Base-by-base conservation (phyloP, 2,329 filamentous ascomycete genomes). In the Fusarium annulatum region DNA sequence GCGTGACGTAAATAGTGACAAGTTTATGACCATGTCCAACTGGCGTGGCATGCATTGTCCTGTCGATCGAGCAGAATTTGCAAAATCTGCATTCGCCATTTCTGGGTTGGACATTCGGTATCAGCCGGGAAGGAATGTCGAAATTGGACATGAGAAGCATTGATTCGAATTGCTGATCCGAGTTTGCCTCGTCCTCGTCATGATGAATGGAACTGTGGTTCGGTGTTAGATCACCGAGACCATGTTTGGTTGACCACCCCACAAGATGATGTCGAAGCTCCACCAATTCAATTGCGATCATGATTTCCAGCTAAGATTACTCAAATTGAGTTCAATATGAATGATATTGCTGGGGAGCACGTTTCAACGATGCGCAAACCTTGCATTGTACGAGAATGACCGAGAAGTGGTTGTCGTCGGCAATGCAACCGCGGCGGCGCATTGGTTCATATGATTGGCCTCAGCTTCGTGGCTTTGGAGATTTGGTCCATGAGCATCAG, bases 161-260 rank as follows among this genome's bases (percentile, higher is more conserved):
- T 38, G 33, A 59, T 19, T 34, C 61, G 57, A 70, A 60, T 72
- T 38, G 55, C 63, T 70, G 64, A 71, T 71, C 71, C 66, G 72
- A 49, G 52, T 61, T 57, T 58, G 48, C 49, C 51, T 74, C 59
- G 66, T 65, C 46, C 56, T 55, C 59, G 26, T 39, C 67, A 72
- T 74, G 49, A 66, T 62, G 53, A 71, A 49, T 19, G 38, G 46
- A 34, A 42, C 41, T 60, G 53, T 46, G 45, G 49, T 58, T 61
- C 74, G 74, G 74, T 53, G 62, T 73, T 76, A 52, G 49, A 75
- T 75, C 61, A 57, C 74, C 74, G 74, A 73, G 36, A 69, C 58
- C 63, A 52, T 72, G 18, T 42, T 57, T 58, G 51, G 34, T 49
- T 49, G 46, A 41, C 41, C 39, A 72, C 52, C 49, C 69, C 68